Evolutionary conservation across 306 rosid species (phyloP), one percentile per base, ranked within the genome.

Genomic region (Castanea crenata): DNA sequence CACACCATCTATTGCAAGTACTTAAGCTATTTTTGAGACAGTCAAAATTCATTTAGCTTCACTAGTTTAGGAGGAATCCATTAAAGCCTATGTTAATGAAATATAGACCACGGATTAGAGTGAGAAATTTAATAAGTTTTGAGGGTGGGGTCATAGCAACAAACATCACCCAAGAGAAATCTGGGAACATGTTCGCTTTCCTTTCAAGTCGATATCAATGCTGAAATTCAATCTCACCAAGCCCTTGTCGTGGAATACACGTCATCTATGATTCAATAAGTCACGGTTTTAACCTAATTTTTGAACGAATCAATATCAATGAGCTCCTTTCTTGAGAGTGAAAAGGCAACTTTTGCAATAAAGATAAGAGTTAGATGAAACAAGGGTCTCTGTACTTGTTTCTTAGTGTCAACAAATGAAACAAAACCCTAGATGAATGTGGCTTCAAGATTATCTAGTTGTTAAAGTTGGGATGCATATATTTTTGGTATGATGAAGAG

Each of bases 221-320:
- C 74, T 7, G 56, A 61, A 79, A 71, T 73, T 72, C 71, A 62
- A 76, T 71, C 74, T 74, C 55, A 55, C 56, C 27, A 7, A 2
- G 9, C 44, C 68, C 11, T 78, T 79, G 75, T 83, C 83, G 78
- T 85, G 87, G 83, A 86, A 69, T 86, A 85, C 91, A 86, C 89
- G 54, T 85, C 89, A 81, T 76, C 73, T 77, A 68, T 46, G 12
- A 74, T 69, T 65, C 80, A n/a, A 71, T 68, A 2, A 73, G 78
- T n/a, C 57, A 25, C 64, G 44, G 7, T 65, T 76, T 74, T 74
- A 67, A 83, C 87, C 84, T 86, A 78, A 84, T 82, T 73, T 78
- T 78, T 29, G 35, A 73, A 27, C 80, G 72, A 77, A 75, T 62
- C 64, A 67, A 29, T 32, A 4, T 63, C 34, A 44, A 54, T 44